A percentile compares a stretch with the other conserved stretches of the same genome.
These are phyloP conservation scores for Bipolaris bicolor DNA, from an alignment of 2,329 filamentous ascomycete species.

Conservation along the genomic window DNA sequence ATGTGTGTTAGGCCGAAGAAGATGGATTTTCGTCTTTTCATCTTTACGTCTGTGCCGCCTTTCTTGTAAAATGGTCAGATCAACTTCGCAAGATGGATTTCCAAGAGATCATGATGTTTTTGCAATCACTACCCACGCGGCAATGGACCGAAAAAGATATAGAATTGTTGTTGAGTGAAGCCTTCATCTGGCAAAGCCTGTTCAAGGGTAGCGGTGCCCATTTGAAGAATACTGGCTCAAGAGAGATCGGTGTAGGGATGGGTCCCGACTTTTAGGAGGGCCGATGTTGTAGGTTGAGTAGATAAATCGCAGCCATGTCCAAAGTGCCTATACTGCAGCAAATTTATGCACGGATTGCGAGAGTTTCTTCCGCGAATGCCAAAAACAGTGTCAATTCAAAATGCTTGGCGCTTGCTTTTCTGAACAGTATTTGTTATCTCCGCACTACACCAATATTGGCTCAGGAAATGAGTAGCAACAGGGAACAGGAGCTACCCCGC, in stretches of 20 bases:
- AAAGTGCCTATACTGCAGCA: not conserved
- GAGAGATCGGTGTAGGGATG: conserved; percentile 45
- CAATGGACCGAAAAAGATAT: conserved; percentile 99
- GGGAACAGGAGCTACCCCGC: conserved; percentile 27
- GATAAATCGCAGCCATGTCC: conserved; percentile 8
- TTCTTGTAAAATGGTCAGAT: conserved; percentile 97
- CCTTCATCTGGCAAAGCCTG: conserved; percentile 97
- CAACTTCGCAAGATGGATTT: conserved; percentile 97
- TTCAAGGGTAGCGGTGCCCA: conserved; percentile 95
- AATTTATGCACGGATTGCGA: not conserved
- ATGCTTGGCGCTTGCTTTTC: not conserved
- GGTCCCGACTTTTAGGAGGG: conserved; percentile 42
- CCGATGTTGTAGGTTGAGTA: conserved; percentile 18
- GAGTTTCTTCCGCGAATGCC: not conserved
- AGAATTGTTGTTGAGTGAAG: conserved; percentile 91
- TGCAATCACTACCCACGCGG: conserved; percentile 90
- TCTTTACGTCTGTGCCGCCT: conserved; percentile 96
- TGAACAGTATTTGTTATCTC: conserved; percentile 1
- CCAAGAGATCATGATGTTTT: conserved; percentile 98
- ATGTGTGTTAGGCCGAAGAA: conserved; percentile 77
- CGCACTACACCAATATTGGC: conserved; percentile 1
- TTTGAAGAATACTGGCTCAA: conserved; percentile 57
- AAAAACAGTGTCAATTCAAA: not conserved
- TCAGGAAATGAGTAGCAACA: conserved; percentile 12
- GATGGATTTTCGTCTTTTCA: conserved; percentile 99